Evolutionary conservation across 2,329 filamentous ascomycete species (phyloP).

Genomic region (Fusarium pseudograminearum): DNA sequence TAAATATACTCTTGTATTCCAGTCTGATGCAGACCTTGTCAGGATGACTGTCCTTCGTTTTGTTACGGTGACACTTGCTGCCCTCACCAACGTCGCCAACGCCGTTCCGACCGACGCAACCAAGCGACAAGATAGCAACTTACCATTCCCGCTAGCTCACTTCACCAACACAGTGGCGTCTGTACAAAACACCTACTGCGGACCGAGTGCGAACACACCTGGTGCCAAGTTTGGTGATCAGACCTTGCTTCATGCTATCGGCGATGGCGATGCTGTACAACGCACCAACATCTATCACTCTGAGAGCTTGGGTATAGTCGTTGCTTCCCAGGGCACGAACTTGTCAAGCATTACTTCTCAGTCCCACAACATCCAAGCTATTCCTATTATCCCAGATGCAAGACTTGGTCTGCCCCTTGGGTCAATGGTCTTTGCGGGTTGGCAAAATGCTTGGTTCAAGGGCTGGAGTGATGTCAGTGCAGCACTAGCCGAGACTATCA

Average conservation of each 20-base stretch:
- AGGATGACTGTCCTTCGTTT: not conserved
- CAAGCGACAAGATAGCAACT: not conserved
- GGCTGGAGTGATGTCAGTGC: not conserved
- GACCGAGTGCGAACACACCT: not conserved
- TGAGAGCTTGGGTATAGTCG: not conserved
- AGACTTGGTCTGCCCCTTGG: not conserved
- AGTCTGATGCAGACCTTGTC: not conserved
- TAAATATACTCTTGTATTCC: rapidly evolving
- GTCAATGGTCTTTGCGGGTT: not conserved
- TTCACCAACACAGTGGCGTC: not conserved
- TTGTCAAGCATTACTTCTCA: not conserved
- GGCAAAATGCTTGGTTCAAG: not conserved
- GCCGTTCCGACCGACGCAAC: not conserved
- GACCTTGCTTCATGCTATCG: not conserved
- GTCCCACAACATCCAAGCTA: not conserved
- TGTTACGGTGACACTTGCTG: not conserved
- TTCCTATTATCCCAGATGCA: not conserved
- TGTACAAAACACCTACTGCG: not conserved
- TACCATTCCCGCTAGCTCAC: not conserved
- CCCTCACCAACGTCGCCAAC: not conserved
- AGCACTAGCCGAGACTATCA: not conserved
- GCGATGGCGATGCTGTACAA: not conserved
- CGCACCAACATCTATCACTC: not conserved
- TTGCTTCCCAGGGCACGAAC: not conserved
- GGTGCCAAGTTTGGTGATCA: not conserved